These are phyloP conservation scores for Suhomyces kilbournensis DNA, from an alignment of 805 yeast species.

Conservation along the genomic window DNA sequence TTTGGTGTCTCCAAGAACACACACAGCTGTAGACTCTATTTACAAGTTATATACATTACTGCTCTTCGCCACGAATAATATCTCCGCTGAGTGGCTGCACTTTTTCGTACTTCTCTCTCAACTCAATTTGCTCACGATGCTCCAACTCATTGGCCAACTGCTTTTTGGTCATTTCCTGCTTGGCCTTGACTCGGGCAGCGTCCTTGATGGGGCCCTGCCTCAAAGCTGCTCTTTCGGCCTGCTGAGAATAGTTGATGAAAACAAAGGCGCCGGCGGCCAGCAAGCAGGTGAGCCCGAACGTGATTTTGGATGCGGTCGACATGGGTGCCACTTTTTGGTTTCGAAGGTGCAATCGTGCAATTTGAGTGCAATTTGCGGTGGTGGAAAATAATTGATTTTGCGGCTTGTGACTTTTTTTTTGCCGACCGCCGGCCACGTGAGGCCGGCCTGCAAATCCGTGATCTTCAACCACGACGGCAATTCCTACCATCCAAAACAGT, in stretches of 20 bases:
- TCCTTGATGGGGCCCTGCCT: constrained; percentile 86
- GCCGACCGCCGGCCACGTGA: background rate
- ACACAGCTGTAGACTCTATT: constrained; percentile 22
- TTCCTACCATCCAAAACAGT: background rate
- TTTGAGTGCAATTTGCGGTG: background rate
- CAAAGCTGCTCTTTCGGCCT: constrained; percentile 64
- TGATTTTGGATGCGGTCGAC: constrained; percentile 80
- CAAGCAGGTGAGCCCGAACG: constrained; percentile 57
- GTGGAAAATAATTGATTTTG: constrained; percentile 20
- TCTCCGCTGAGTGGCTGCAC: constrained; percentile 56
- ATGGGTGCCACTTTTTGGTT: constrained; percentile 31
- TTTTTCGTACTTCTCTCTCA: constrained; percentile 54
- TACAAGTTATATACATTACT: background rate
- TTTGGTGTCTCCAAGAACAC: constrained; percentile 52
- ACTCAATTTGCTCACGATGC: constrained; percentile 60
- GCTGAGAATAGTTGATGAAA: constrained; percentile 70
- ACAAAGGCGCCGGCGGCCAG: constrained; percentile 58
- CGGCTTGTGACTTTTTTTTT: background rate
- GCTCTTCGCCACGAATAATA: constrained; percentile 32
- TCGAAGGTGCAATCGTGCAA: background rate
- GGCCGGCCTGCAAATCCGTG: background rate
- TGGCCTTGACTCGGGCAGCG: constrained; percentile 58
- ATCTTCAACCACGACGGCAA: background rate
- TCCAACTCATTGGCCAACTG: constrained; percentile 56
- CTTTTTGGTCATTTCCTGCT: constrained; percentile 42